Evolutionary conservation across 2,329 filamentous ascomycete species (phyloP).

Genomic region (Nothophaeocryptopus gaeumannii): DNA sequence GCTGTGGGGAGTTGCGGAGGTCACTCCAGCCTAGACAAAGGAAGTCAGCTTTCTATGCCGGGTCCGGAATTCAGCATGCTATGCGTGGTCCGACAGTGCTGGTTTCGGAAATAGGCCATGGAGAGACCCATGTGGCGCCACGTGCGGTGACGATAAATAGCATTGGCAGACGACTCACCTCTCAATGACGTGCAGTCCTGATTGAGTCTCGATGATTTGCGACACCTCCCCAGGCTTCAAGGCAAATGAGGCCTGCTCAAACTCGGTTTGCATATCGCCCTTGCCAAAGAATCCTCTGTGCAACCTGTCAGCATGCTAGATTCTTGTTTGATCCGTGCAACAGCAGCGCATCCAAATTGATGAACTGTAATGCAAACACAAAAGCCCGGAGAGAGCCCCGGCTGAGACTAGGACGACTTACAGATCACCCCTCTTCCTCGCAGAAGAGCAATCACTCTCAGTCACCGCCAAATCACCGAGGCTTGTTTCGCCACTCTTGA

Average conservation of each 20-base stretch:
- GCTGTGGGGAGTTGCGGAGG: neutral
- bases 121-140: neutral
- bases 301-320: conserved; percentile 18
- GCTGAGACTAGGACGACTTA: conserved; percentile 41
- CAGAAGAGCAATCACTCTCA: conserved; percentile 94
- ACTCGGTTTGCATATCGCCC: conserved; percentile 98
- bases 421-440: conserved; percentile 88
- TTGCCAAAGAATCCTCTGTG: conserved; percentile 82
- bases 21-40: conserved; percentile 26
- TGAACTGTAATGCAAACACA: conserved; percentile 5
- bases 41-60: conserved; percentile 16
- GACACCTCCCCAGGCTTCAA: conserved; percentile 85
- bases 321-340: conserved; percentile 7
- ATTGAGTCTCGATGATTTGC: conserved; percentile 83
- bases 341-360: neutral
- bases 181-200: conserved; percentile 92
- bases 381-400: neutral
- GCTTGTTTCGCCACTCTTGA: conserved; percentile 64
- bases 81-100: conserved; percentile 10
- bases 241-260: conserved; percentile 93
- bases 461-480: conserved; percentile 81
- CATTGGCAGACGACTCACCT: conserved; percentile 56
- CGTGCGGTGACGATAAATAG: neutral
- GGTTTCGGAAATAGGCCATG: neutral
- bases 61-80: conserved; percentile 9